Base-by-base conservation (phyloP, 768 basidiomycete species). In the Asterophora parasitica region DNA sequence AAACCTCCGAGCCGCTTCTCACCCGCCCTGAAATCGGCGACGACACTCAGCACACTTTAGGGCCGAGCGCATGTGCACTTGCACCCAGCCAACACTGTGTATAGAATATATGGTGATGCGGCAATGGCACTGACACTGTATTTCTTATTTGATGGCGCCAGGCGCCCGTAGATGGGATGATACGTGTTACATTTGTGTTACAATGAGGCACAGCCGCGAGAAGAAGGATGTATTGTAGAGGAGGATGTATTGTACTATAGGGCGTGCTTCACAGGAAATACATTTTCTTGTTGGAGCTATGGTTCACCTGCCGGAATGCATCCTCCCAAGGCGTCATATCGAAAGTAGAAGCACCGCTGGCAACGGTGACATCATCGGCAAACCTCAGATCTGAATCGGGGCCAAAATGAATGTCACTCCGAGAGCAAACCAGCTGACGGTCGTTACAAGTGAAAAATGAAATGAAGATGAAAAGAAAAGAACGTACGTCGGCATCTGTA, bases 401-500 rank as follows among this genome's bases (percentile, higher is more conserved):
- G 5, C 62, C 49, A 48, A 75, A 78, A 34, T 80, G 77, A 54
- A 77, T 73, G 38, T 62, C 70, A 1, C 75, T 75, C 0, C 79
- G 71, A 2, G 68, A 60, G 55, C 79, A 81, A 28, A 78, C 72
- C 15, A 78, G 65, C 79, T 80, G 30, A 42, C 36, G 44, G 32
- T 49, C 34, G 23, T 20, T 13, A 12, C 7, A 31, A 11, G 23
- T 23, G 6, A 23, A 43, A n/a, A n/a, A n/a, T n/a, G n/a, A n/a
- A n/a, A n/a, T n/a, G 19, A 11, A 43, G 15, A 30, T 44, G 17
- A 33, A 2, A 30, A 7, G 46, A 31, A 12, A 17, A 23, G 23
- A 39, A 58, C 75, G 13, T 61, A 78, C 78, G 58, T 81, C 78
- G 27, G 79, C 79, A 62, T 81, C 79, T 79, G 44, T n/a, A 37